A percentile compares a stretch with the other conserved stretches of the same genome.
Evolutionary conservation across 2,329 filamentous ascomycete species (phyloP).

Genomic region (Pyricularia pennisetigena): DNA sequence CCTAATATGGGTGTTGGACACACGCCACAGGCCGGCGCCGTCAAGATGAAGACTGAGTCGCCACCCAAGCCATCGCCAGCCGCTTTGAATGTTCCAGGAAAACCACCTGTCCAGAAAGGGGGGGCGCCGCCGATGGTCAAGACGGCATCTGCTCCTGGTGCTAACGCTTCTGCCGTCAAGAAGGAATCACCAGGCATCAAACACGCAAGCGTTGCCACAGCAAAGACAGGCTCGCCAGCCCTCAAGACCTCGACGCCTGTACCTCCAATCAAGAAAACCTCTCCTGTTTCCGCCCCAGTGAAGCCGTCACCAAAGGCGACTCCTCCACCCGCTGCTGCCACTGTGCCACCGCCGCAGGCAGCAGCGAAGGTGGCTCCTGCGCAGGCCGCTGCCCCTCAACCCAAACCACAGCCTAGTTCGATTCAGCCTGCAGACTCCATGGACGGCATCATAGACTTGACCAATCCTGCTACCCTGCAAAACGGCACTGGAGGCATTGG

Average conservation of each 20-base stretch:
- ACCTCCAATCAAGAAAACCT: constrained; percentile 10
- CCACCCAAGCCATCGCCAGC: constrained; percentile 14
- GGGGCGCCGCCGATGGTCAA: constrained; percentile 6
- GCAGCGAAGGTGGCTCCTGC: constrained; percentile 10
- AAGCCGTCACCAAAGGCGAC: constrained; percentile 10
- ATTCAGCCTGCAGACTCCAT: constrained; percentile 11
- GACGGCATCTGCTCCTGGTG: background rate
- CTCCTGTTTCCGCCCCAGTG: constrained; percentile 14
- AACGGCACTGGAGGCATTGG: background rate
- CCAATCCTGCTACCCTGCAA: constrained; percentile 7
- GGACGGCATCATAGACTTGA: constrained; percentile 7
- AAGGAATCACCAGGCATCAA: constrained; percentile 7
- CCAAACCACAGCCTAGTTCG: constrained; percentile 6
- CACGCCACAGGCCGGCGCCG: constrained; percentile 12
- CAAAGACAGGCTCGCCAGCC: constrained; percentile 2
- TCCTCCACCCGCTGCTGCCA: constrained; percentile 9
- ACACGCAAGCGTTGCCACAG: background rate
- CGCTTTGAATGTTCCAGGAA: constrained; percentile 6
- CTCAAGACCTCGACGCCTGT: constrained; percentile 7
- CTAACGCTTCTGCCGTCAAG: background rate
- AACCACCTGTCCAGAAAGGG: constrained; percentile 5
- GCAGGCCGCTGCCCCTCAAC: constrained; percentile 6
- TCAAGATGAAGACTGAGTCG: constrained; percentile 17
- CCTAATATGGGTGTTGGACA: constrained; percentile 45
- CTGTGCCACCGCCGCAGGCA: constrained; percentile 9